Conservation (phyloP, 2,329 filamentous ascomycete genomes). For the Rhytidhysteron rufulum region DNA sequence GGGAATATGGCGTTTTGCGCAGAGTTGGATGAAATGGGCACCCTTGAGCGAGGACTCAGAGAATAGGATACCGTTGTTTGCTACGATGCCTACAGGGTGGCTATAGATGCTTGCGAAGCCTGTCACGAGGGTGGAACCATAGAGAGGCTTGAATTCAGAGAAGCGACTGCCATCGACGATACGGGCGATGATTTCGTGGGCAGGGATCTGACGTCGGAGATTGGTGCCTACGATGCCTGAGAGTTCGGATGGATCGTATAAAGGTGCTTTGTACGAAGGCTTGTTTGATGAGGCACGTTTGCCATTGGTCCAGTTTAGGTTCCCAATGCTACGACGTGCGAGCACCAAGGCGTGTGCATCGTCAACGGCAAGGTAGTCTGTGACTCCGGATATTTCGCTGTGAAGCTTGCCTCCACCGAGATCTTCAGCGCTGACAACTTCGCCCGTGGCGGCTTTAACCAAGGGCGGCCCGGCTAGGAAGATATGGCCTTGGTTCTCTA, state of each 20-base stretch:
- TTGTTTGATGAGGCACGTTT: constrained; percentile 21
- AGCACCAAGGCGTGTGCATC: constrained; percentile 89
- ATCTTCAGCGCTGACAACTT: constrained; percentile 85
- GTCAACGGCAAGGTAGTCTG: constrained; percentile 91
- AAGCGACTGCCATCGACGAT: constrained; percentile 90
- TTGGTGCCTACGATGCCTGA: constrained; percentile 88
- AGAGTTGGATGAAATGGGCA: constrained; percentile 95
- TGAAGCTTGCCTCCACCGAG: constrained; percentile 88
- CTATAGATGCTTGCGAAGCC: constrained; percentile 87
- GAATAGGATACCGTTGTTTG: constrained; percentile 95
- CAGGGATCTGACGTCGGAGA: constrained; percentile 77
- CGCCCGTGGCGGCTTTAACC: constrained; percentile 93
- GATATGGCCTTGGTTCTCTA: constrained; percentile 92
- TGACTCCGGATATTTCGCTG: constrained; percentile 85
- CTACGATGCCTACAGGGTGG: constrained; percentile 85
- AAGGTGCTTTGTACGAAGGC: constrained; percentile 64
- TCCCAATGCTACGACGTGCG: constrained; percentile 76
- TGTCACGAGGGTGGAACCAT: constrained; percentile 84
- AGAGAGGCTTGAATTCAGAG: constrained; percentile 90
- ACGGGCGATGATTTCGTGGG: constrained; percentile 86
- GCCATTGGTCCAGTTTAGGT: constrained; percentile 79
- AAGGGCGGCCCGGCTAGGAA: constrained; percentile 92
- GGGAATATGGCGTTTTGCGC: constrained; percentile 82
- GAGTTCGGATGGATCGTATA: constrained; percentile 76
- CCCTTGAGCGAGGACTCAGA: constrained; percentile 86